Conservation (phyloP, 306 rosid species). For the Inga laurina region DNA sequence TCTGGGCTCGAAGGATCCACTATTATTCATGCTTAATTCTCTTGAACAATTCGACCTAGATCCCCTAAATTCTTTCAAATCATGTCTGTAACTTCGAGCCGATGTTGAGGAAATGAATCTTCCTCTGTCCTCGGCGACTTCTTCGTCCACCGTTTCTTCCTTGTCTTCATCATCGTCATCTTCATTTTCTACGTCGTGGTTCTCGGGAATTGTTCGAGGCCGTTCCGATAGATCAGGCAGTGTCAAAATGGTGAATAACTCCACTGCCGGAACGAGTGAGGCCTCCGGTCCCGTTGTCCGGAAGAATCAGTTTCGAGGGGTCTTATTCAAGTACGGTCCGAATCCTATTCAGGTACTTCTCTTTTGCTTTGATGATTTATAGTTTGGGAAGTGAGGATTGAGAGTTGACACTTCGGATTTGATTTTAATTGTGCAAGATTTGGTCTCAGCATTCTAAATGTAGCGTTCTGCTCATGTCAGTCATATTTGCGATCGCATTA, state of each 20-base stretch:
- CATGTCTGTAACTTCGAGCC: conserved; percentile 16
- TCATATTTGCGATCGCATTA: background rate
- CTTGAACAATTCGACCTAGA: background rate
- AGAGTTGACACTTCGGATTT: conserved; percentile 17
- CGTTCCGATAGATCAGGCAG: conserved; percentile 56
- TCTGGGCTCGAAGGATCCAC: background rate
- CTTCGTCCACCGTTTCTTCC: conserved; percentile 37
- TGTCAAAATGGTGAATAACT: conserved; percentile 47
- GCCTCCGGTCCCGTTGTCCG: conserved; percentile 51
- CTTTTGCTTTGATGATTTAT: background rate
- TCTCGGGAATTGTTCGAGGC: conserved; percentile 84
- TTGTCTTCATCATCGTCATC: conserved; percentile 42
- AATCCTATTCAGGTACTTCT: conserved; percentile 81
- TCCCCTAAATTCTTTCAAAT: background rate
- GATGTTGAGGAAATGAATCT: conserved; percentile 61
- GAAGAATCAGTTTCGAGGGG: conserved; percentile 85
- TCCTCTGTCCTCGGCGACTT: conserved; percentile 45
- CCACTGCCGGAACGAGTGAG: conserved; percentile 42
- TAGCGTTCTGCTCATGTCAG: background rate
- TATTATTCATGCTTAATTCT: background rate
- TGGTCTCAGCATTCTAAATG: background rate
- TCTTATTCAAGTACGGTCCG: conserved; percentile 91
- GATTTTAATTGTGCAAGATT: conserved; percentile 11
- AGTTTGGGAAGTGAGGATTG: background rate
- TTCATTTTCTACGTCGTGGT: conserved; percentile 71